A percentile compares a stretch with the other conserved stretches of the same genome.
These are phyloP conservation scores for Blastobotrys proliferans DNA, from an alignment of 1,139 yeast genomes.

Conservation along the genomic window DNA sequence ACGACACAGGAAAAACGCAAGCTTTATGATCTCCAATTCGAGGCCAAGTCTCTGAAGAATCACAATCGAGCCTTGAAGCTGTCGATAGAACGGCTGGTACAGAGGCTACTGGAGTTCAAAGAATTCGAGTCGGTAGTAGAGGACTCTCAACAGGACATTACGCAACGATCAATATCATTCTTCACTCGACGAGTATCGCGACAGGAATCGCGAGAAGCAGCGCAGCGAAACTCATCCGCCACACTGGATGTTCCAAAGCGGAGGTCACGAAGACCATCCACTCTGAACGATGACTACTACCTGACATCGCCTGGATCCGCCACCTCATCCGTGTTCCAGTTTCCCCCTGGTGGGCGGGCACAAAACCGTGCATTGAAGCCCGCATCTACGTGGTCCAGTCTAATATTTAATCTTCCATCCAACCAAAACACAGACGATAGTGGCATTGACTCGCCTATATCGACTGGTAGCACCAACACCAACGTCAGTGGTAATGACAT, in stretches of 20 bases:
- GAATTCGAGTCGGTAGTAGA: constrained; percentile 32
- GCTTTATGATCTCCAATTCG: constrained; percentile 26
- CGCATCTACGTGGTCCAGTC: constrained; percentile 17
- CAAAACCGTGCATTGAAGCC: constrained; percentile 14
- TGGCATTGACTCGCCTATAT: constrained; percentile 8
- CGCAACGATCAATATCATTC: constrained; percentile 25
- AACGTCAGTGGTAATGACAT: constrained; percentile 5
- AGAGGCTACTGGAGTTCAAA: constrained; percentile 31
- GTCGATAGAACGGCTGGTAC: constrained; percentile 34
- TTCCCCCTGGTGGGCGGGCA: constrained; percentile 9
- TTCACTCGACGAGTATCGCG: constrained; percentile 31
- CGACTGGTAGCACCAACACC: constrained; percentile 1
- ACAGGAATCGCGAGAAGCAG: neutral
- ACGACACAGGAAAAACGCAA: constrained; percentile 5
- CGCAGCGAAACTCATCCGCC: constrained; percentile 2
- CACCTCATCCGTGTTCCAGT: constrained; percentile 9
- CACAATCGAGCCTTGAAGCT: constrained; percentile 31
- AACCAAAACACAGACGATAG: neutral
- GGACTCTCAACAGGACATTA: constrained; percentile 19
- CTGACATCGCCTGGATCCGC: constrained; percentile 2
- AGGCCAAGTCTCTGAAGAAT: constrained; percentile 27
- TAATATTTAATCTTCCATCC: constrained; percentile 12
- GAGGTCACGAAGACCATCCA: neutral
- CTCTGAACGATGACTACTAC: too few relatives aligned
- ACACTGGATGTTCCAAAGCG: constrained; percentile 9